Base-by-base conservation (phyloP, 192 early-diverging fungal genomes). In the Coemansia sp. region DNA sequence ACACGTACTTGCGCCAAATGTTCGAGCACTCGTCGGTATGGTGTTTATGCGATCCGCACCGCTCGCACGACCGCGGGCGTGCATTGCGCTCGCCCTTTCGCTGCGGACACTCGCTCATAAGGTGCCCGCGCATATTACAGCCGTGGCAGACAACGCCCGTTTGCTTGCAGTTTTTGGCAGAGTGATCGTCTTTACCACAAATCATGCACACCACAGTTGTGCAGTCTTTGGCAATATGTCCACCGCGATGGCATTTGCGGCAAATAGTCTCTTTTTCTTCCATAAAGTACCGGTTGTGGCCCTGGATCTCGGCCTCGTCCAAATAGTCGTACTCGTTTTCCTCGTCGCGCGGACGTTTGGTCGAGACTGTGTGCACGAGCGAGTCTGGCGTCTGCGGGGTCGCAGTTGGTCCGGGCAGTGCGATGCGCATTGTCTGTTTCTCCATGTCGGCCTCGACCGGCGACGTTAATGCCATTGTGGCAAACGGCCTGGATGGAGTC, bases 261-360 rank as follows among this genome's bases (percentile, higher is more conserved):
- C 78, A 80, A 10, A 72, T 65, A 7, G 62, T 65, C 27, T 74
- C 69, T 19, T 80, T 73, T 41, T 80, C 78, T 49, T 80, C 78
- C 72, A 80, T 75, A 59, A 75, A 80, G 66, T 80, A 80, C 41
- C 78, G 68, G 52, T 72, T 80, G 23, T 45, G 73, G 25, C 78
- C 78, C 64, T 75, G 72, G 59, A 80, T 75, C 63, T 80, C 69
- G 17, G 73, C 73, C 48, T 75, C 78, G 22, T 80, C 78, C 24
- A 80, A 69, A 19, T 80, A 80, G 37, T 67, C 78, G 63, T 75
- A 80, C 54, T 75, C 73, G 38, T 69, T 60, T 24, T 66, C 70
- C 15, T 56, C 37, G 11, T 56, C 64, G 21, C 29, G 56, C 1
- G 41, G 9, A 0, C 63, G 66, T 37, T 56, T 60, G 7, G 55